phyloP scores from a whole-genome alignment of 176 grass and related monocot genomes.

The Phoenix roebelenii region DNA sequence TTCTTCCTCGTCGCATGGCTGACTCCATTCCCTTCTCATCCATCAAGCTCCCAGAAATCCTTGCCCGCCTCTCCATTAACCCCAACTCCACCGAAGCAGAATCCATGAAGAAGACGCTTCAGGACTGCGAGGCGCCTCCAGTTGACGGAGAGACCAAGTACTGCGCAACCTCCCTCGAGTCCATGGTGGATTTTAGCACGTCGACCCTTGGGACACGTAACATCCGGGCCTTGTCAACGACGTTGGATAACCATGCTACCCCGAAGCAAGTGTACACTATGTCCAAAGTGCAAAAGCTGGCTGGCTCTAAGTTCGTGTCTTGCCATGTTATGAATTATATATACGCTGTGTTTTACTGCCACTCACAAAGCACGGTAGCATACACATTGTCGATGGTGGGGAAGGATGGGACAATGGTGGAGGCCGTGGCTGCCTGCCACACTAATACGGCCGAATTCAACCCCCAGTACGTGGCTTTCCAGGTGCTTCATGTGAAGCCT shows the following conservation, averaged over 20 bases:
- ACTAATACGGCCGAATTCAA: slow-evolving; percentile 14
- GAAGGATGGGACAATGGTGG: not conserved
- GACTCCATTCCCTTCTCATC: slow-evolving; percentile 26
- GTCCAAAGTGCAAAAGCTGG: not conserved
- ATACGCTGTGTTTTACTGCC: slow-evolving; percentile 30
- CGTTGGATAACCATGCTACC: not conserved
- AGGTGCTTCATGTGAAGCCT: slow-evolving; percentile 6
- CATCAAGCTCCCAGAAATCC: slow-evolving; percentile 24
- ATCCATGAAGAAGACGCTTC: slow-evolving; percentile 24
- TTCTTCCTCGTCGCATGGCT: slow-evolving; percentile 14
- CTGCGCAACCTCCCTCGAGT: slow-evolving; percentile 36
- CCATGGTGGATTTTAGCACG: slow-evolving; percentile 35
- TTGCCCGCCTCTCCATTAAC: slow-evolving; percentile 17
- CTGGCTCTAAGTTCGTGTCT: not conserved
- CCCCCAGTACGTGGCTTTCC: slow-evolving; percentile 6
- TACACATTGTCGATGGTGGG: slow-evolving; percentile 12
- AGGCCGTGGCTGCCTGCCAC: slow-evolving; percentile 30
- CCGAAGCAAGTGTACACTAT: slow-evolving; percentile 18
- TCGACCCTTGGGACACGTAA: slow-evolving; percentile 1
- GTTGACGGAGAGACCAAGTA: slow-evolving; percentile 2
- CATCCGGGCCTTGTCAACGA: slow-evolving; percentile 1
- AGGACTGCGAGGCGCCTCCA: slow-evolving; percentile 22
- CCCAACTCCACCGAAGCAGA: slow-evolving; percentile 12
- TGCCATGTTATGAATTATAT: slow-evolving; percentile 21
- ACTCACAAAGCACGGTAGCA: not conserved